phyloP scores from a whole-genome alignment of 768 basidiomycete genomes.

The Erythrobasidium yunnanense region DNA sequence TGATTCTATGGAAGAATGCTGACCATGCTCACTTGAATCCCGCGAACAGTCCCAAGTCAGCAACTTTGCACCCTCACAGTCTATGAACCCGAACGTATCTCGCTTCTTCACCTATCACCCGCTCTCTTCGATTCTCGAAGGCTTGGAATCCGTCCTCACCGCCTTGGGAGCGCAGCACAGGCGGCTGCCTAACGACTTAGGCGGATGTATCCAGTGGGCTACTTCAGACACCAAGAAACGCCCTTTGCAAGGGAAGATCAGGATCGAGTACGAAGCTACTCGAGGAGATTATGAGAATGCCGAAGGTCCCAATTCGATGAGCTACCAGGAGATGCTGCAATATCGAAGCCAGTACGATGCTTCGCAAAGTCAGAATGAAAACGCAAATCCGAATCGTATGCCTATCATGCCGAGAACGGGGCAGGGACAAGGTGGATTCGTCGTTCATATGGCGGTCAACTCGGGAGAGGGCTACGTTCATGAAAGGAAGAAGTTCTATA shows the following conservation, averaged over 20 bases:
- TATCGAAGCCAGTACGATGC: too few relatives aligned
- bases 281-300: conserved; percentile 9
- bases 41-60: conserved; percentile 8
- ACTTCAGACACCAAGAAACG: not conserved
- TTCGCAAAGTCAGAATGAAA: too few relatives aligned
- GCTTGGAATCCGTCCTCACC: too few relatives aligned
- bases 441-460: not conserved
- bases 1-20: not conserved
- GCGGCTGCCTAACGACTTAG: too few relatives aligned
- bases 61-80: conserved; percentile 14
- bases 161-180: too few relatives aligned
- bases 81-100: conserved; percentile 6
- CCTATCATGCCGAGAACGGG: conserved; percentile 1
- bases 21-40: not conserved
- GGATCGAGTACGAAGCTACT: conserved; percentile 19
- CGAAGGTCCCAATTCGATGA: too few relatives aligned
- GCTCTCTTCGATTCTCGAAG: not conserved
- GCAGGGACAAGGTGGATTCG: conserved; percentile 20
- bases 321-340: too few relatives aligned
- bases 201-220: not conserved
- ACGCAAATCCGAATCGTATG: too few relatives aligned
- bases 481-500: conserved; percentile 16
- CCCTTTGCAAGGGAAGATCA: conserved; percentile 2
- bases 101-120: conserved; percentile 18
- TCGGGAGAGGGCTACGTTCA: conserved; percentile 10